A percentile compares a stretch with the other conserved stretches of the same genome.
Conservation (phyloP, 2,329 filamentous ascomycete genomes). For the Diplodia seriata region DNA sequence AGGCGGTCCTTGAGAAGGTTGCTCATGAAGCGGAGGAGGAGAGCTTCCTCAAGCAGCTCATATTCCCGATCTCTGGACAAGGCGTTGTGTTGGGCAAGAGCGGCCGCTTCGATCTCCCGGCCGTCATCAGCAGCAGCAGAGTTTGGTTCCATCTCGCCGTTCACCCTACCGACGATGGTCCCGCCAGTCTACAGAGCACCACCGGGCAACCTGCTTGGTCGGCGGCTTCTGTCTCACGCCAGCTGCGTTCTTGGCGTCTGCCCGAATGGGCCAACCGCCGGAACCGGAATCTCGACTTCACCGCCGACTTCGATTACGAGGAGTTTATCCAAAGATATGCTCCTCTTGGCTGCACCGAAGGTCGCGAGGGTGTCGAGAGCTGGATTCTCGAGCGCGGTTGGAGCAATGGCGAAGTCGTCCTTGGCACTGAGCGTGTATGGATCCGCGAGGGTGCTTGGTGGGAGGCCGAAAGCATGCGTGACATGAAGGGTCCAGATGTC, state of each 20-base stretch:
- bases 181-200: constrained; percentile 74
- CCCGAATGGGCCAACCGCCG: constrained; percentile 96
- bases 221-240: constrained; percentile 87
- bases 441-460: constrained; percentile 95
- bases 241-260: constrained; percentile 90
- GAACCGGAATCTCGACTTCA: constrained; percentile 91
- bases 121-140: constrained; percentile 79
- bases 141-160: constrained; percentile 94
- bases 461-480: constrained; percentile 96
- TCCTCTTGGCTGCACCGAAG: constrained; percentile 84
- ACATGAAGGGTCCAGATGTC: constrained; percentile 73
- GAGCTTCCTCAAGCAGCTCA: constrained; percentile 79
- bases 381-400: constrained; percentile 95
- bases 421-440: constrained; percentile 93
- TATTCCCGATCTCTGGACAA: constrained; percentile 78
- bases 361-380: constrained; percentile 88
- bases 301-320: constrained; percentile 92
- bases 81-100: constrained; percentile 81
- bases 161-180: constrained; percentile 88
- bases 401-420: constrained; percentile 95
- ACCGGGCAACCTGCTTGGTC: constrained; percentile 87
- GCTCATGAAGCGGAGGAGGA: constrained; percentile 80
- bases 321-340: constrained; percentile 88
- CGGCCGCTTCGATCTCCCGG: constrained; percentile 79
- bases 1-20: constrained; percentile 84